Evolutionary conservation across 139 green algal species (phyloP).

Genomic region (Chlamydomonas sp.): DNA sequence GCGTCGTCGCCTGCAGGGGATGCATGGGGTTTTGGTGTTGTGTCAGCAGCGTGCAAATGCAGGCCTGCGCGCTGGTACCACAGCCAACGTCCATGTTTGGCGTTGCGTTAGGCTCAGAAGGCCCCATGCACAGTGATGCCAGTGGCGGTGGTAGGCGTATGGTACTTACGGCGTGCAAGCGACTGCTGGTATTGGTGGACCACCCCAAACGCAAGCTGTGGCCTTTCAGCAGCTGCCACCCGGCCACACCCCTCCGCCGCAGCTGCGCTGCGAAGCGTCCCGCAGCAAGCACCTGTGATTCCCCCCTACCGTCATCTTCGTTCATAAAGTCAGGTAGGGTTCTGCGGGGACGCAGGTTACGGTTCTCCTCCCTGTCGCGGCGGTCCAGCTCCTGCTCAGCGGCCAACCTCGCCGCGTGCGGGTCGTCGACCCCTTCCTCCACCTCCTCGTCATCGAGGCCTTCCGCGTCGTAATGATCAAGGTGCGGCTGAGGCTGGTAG

Average conservation of each 20-base stretch:
- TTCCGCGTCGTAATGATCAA: slow-evolving; percentile 93
- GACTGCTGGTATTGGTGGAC: too few relatives aligned
- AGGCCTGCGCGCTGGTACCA: too few relatives aligned
- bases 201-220: too few relatives aligned
- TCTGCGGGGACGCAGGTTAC: slow-evolving; percentile 16
- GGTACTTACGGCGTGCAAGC: too few relatives aligned
- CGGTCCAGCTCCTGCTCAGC: slow-evolving; percentile 85
- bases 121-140: too few relatives aligned
- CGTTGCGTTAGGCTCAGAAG: too few relatives aligned
- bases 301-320: slow-evolving; percentile 36
- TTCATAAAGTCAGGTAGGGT: slow-evolving; percentile 25
- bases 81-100: too few relatives aligned
- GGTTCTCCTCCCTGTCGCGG: slow-evolving; percentile 46
- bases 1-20: neutral
- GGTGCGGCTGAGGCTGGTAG: slow-evolving; percentile 86
- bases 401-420: slow-evolving; percentile 46
- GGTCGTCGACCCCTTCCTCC: slow-evolving; percentile 71
- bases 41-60: too few relatives aligned
- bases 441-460: slow-evolving; percentile 83
- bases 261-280: neutral
- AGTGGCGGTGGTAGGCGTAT: too few relatives aligned
- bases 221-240: too few relatives aligned
- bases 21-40: too few relatives aligned
- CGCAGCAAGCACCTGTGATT: neutral
- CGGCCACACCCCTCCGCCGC: neutral